Conservation (phyloP, 345 rosid species). For the Carallia brachiata region DNA sequence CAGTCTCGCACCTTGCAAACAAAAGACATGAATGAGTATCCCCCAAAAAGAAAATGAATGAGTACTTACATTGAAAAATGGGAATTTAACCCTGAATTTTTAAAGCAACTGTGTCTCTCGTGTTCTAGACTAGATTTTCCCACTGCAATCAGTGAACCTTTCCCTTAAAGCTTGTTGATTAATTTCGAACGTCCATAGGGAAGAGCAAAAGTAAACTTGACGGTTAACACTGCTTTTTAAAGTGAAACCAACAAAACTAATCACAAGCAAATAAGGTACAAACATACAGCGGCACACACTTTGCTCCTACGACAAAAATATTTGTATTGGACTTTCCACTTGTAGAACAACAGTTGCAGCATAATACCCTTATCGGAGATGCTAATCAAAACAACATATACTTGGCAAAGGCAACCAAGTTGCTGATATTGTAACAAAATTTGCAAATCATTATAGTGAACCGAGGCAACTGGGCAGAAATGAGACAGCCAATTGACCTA, state of each 20-base stretch:
- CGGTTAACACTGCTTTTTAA: neutral
- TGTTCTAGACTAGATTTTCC: neutral
- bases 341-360: neutral
- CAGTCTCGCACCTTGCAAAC: slow-evolving; percentile 87
- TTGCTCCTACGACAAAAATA: neutral
- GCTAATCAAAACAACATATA: neutral
- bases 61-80: neutral
- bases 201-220: neutral
- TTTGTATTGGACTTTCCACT: neutral
- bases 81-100: too few relatives aligned
- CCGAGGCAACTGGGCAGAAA: too few relatives aligned
- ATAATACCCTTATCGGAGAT: neutral
- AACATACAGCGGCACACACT: neutral
- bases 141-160: neutral
- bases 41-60: neutral
- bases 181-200: neutral
- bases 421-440: neutral
- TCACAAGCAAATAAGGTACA: neutral
- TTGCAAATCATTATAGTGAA: too few relatives aligned
- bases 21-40: neutral
- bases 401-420: neutral
- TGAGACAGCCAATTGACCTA: too few relatives aligned
- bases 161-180: neutral
- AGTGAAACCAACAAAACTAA: neutral
- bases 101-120: neutral